These are phyloP conservation scores for Erucastrum elatum DNA, from an alignment of 345 rosid genomes.

Conservation along the genomic window DNA sequence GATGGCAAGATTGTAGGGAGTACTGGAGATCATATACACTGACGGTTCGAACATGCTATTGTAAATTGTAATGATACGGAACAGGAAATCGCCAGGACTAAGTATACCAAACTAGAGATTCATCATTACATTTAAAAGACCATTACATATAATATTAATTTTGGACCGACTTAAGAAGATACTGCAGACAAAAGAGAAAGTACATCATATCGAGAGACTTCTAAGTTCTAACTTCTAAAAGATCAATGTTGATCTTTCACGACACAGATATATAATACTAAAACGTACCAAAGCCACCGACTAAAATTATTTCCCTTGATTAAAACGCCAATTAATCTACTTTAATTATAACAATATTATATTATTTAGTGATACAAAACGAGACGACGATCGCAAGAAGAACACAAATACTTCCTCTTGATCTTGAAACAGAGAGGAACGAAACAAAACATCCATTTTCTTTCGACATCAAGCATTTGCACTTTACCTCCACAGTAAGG, in stretches of 20 bases:
- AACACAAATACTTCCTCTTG: slow-evolving; percentile 60
- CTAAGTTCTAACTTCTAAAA: neutral
- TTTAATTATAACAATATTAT: neutral
- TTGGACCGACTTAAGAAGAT: slow-evolving; percentile 14
- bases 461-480: slow-evolving; percentile 70
- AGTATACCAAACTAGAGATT: slow-evolving; percentile 5
- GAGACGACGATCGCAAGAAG: slow-evolving; percentile 62
- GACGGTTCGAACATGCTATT: neutral
- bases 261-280: slow-evolving; percentile 2
- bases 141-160: neutral
- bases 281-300: slow-evolving; percentile 28
- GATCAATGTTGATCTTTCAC: slow-evolving; percentile 22
- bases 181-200: slow-evolving; percentile 17
- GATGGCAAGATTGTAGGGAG: neutral
- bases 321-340: slow-evolving; percentile 13
- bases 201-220: slow-evolving; percentile 12
- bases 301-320: neutral
- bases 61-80: neutral
- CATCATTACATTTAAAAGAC: neutral
- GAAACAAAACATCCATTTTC: slow-evolving; percentile 77
- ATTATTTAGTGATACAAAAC: slow-evolving; percentile 35
- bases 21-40: neutral
- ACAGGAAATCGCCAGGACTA: neutral
- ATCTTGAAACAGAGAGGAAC: slow-evolving; percentile 67
- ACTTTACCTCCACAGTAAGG: slow-evolving; percentile 84